phyloP scores from a whole-genome alignment of 75 land plant species.

The Pinus albicaulis region DNA sequence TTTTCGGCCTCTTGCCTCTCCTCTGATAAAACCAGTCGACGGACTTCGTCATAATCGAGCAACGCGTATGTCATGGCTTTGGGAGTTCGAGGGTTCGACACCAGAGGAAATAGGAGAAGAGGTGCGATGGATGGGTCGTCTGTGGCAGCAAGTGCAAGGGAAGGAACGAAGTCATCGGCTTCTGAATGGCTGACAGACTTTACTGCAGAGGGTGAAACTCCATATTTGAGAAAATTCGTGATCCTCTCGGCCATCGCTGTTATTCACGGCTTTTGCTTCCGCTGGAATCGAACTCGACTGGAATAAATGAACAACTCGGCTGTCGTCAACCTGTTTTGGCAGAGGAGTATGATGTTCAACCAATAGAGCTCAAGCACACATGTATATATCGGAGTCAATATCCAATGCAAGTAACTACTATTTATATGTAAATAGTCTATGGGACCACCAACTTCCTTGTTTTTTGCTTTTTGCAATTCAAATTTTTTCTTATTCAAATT shows the following conservation, averaged over 20 bases:
- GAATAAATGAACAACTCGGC: too few relatives aligned
- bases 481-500: too few relatives aligned
- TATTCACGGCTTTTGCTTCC: too few relatives aligned
- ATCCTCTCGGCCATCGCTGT: constrained; percentile 17
- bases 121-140: constrained; percentile 14
- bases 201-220: constrained; percentile 7
- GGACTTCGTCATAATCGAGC: constrained; percentile 30
- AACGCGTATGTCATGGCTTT: constrained; percentile 28
- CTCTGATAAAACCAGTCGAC: neutral
- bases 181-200: constrained; percentile 10
- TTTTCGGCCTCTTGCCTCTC: neutral
- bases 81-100: constrained; percentile 21
- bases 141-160: constrained; percentile 27
- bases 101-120: constrained; percentile 24
- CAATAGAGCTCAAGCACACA: too few relatives aligned
- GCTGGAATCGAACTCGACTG: too few relatives aligned
- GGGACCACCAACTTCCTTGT: too few relatives aligned
- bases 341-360: too few relatives aligned
- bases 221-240: constrained; percentile 16
- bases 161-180: constrained; percentile 20
- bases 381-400: too few relatives aligned
- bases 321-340: too few relatives aligned
- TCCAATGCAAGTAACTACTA: too few relatives aligned
- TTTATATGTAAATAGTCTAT: too few relatives aligned
- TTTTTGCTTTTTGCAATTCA: too few relatives aligned